A percentile compares a stretch with the other conserved stretches of the same genome.
Conservation (phyloP, 2,329 filamentous ascomycete species). For the Colletotrichum simmondsii region DNA sequence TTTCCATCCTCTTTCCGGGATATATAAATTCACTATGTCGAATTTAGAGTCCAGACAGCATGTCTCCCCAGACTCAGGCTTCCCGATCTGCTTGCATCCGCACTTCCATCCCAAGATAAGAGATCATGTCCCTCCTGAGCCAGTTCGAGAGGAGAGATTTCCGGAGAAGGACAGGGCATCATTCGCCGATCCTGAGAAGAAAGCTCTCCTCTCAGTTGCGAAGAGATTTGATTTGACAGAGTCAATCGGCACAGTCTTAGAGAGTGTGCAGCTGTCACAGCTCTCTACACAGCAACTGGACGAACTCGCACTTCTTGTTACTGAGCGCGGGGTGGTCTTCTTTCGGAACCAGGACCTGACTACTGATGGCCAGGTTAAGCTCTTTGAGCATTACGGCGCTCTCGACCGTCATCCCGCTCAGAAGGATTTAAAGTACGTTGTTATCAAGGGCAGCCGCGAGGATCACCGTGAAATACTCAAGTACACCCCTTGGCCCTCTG, state of each 20-base stretch:
- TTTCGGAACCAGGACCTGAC: conserved; percentile 60
- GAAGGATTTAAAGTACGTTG: conserved; percentile 53
- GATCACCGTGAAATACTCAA: conserved; percentile 56
- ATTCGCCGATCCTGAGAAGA: conserved; percentile 57
- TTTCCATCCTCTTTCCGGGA: not conserved
- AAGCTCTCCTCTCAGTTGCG: conserved; percentile 51
- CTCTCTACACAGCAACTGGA: conserved; percentile 57
- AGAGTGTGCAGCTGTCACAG: conserved; percentile 55
- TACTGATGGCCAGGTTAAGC: conserved; percentile 51
- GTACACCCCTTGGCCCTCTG: conserved; percentile 59
- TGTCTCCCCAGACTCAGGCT: conserved; percentile 60
- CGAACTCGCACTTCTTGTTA: conserved; percentile 59
- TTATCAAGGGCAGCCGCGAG: conserved; percentile 55
- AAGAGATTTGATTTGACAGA: conserved; percentile 54
- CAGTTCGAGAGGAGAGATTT: conserved; percentile 41
- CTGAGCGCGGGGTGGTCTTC: conserved; percentile 59
- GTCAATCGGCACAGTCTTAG: conserved; percentile 52
- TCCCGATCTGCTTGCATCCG: conserved; percentile 57
- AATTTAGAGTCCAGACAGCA: conserved; percentile 57
- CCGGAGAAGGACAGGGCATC: conserved; percentile 50
- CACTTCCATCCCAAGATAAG: conserved; percentile 58
- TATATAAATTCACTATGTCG: conserved; percentile 41
- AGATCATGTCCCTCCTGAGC: conserved; percentile 51
- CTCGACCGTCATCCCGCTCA: conserved; percentile 60
- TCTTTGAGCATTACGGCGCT: conserved; percentile 60